Evolutionary conservation across 345 rosid species (phyloP).

Genomic region (Cochlearia excelsa): DNA sequence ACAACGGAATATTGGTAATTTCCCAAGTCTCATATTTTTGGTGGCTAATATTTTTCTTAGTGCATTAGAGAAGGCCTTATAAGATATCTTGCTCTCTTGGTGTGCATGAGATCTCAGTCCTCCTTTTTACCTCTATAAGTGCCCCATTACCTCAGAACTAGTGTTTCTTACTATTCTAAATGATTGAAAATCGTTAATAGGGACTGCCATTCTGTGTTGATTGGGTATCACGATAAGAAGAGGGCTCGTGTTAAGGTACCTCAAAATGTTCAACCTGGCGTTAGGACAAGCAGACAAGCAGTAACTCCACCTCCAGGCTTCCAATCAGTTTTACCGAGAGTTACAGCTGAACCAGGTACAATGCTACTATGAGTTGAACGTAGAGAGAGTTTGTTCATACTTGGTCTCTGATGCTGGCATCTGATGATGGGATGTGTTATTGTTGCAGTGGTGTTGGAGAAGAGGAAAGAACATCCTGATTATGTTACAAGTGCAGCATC

Average conservation of each 20-base stretch:
- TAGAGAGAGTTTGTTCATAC: constrained; percentile 13
- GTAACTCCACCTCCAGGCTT: constrained; percentile 35
- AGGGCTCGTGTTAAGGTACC: constrained; percentile 40
- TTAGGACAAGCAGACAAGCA: constrained; percentile 28
- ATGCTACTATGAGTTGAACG: constrained; percentile 1
- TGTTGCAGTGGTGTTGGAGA: constrained; percentile 43
- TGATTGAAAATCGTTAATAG: constrained; percentile 43
- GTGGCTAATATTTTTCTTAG: constrained; percentile 18
- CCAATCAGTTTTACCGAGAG: constrained; percentile 21
- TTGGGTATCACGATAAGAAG: constrained; percentile 65
- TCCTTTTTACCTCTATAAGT: constrained; percentile 10
- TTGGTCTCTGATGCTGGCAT: constrained; percentile 12
- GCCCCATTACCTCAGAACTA: constrained; percentile 12
- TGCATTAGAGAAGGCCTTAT: constrained; percentile 1
- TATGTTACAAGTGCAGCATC: constrained; percentile 32
- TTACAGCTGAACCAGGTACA: constrained; percentile 41
- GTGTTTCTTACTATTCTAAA: constrained; percentile 16
- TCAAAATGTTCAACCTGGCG: constrained; percentile 30
- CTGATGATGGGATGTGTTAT: constrained; percentile 24
- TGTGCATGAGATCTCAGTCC: constrained; percentile 11
- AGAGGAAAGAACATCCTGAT: constrained; percentile 55
- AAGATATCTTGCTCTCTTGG: constrained; percentile 15
- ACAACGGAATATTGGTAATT: constrained; percentile 82
- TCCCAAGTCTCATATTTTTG: constrained; percentile 8
- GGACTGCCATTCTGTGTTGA: constrained; percentile 68